phyloP scores from a whole-genome alignment of 2,329 filamentous ascomycete species.

The Diaporthe citri region DNA sequence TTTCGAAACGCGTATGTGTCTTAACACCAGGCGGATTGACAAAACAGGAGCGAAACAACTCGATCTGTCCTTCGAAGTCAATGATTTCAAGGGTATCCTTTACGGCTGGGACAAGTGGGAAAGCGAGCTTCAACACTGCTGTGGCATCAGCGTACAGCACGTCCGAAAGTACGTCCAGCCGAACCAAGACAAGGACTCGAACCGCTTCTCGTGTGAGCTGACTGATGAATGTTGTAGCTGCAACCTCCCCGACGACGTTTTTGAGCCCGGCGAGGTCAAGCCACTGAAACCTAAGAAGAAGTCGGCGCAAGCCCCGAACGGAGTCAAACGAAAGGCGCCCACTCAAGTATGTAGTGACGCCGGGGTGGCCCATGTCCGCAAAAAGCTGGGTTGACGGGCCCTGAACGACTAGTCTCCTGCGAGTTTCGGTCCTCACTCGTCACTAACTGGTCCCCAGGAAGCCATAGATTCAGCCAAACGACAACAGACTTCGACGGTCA shows the following conservation, averaged over 20 bases:
- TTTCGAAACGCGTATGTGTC: constrained; percentile 37
- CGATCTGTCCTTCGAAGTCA: constrained; percentile 84
- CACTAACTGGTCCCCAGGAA: constrained; percentile 40
- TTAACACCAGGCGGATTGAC: constrained; percentile 51
- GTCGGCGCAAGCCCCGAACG: constrained; percentile 52
- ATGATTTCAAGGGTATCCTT: constrained; percentile 88
- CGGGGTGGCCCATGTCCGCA: constrained; percentile 24
- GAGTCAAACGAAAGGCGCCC: constrained; percentile 61
- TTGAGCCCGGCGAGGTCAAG: constrained; percentile 81
- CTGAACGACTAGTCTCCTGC: background rate
- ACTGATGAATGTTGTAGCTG: constrained; percentile 67
- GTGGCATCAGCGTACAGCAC: constrained; percentile 82
- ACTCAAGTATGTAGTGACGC: constrained; percentile 53
- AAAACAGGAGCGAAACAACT: constrained; percentile 74
- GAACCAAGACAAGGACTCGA: background rate
- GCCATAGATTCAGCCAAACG: constrained; percentile 38
- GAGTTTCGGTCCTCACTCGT: background rate
- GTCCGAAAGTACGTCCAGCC: constrained; percentile 80
- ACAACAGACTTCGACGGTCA: constrained; percentile 45
- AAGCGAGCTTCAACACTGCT: constrained; percentile 62
- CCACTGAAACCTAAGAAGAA: constrained; percentile 72
- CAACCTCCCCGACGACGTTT: constrained; percentile 90
- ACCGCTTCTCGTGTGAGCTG: constrained; percentile 11
- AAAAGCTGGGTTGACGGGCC: constrained; percentile 14
- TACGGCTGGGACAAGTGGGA: constrained; percentile 82